These are phyloP conservation scores for Obelidium mucronatum DNA, from an alignment of 192 early-diverging fungal genomes.

Conservation along the genomic window DNA sequence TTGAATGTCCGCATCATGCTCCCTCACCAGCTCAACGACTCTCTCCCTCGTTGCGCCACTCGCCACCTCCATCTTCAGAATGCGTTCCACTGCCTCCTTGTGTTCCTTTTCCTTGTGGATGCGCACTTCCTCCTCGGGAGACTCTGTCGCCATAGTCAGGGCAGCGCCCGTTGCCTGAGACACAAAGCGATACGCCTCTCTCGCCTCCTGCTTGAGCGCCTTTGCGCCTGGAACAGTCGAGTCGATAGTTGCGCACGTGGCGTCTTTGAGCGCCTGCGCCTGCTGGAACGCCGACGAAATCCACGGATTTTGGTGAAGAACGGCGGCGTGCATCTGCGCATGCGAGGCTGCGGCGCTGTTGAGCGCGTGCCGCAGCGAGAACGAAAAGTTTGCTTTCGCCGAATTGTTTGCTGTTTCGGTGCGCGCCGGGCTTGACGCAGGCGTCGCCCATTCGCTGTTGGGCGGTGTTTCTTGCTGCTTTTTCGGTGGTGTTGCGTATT, in stretches of 20 bases:
- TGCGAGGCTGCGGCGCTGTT: not conserved
- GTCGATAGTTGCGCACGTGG: not conserved
- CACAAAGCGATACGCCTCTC: too few species aligned
- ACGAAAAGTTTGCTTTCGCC: not conserved
- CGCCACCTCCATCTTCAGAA: slow-evolving; percentile 20
- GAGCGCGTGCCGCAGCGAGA: not conserved
- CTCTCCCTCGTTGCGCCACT: not conserved
- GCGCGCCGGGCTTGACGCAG: too few species aligned
- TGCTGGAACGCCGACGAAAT: not conserved
- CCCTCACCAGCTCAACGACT: slow-evolving; percentile 13
- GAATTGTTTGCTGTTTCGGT: not conserved
- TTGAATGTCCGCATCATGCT: slow-evolving; percentile 17
- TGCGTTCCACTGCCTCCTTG: not conserved
- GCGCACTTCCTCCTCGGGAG: not conserved
- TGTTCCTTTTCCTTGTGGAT: not conserved
- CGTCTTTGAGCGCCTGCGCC: not conserved
- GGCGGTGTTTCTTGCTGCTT: not conserved
- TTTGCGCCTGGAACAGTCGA: too few species aligned
- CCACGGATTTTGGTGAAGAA: not conserved
- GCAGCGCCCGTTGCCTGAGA: too few species aligned
- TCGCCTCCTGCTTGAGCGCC: too few species aligned
- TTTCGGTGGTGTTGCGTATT: too few species aligned
- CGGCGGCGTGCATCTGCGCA: not conserved
- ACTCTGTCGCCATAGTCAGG: not conserved
- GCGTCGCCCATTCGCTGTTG: too few species aligned